phyloP scores from a whole-genome alignment of 257 asterid genomes.

The Mentha longifolia region DNA sequence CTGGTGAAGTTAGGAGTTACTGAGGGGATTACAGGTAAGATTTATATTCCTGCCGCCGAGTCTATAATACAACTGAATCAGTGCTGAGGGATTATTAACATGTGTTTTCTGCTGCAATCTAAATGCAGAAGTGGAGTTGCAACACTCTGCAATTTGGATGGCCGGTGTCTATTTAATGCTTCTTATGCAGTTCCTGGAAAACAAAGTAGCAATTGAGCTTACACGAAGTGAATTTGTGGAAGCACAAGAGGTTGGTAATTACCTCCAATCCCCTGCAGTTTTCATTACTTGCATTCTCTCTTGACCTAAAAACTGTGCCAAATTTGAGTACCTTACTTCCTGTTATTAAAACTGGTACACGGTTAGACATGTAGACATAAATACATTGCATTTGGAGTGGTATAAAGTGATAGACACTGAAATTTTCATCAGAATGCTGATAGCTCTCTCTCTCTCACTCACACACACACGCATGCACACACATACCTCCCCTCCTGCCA shows the following conservation, averaged over 20 bases:
- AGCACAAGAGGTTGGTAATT: conserved; percentile 82
- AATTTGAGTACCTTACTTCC: neutral
- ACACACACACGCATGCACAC: neutral
- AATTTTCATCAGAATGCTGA: conserved; percentile 9
- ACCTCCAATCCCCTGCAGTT: conserved; percentile 23
- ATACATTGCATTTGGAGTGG: conserved; percentile 30
- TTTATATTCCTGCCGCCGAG: conserved; percentile 17
- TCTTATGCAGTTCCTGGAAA: conserved; percentile 93
- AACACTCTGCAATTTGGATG: conserved; percentile 96
- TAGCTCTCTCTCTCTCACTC: neutral
- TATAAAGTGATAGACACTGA: conserved; percentile 4
- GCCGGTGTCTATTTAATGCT: conserved; percentile 88
- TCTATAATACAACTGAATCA: conserved; percentile 18
- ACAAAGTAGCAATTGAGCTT: conserved; percentile 88
- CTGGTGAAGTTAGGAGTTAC: conserved; percentile 75
- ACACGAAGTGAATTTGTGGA: conserved; percentile 89
- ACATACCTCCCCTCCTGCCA: neutral
- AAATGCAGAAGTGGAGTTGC: conserved; percentile 82
- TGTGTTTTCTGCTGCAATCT: conserved; percentile 39
- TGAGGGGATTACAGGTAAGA: conserved; percentile 73
- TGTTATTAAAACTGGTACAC: conserved; percentile 17
- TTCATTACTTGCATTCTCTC: conserved; percentile 17
- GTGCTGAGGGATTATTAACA: conserved; percentile 37
- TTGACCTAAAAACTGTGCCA: conserved; percentile 21
- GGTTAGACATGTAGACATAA: conserved; percentile 23